Percentiles rank a stretch among this genome's conserved stretches.
Conservation (phyloP, 2,329 filamentous ascomycete genomes). For the Arthroderma uncinatum region DNA sequence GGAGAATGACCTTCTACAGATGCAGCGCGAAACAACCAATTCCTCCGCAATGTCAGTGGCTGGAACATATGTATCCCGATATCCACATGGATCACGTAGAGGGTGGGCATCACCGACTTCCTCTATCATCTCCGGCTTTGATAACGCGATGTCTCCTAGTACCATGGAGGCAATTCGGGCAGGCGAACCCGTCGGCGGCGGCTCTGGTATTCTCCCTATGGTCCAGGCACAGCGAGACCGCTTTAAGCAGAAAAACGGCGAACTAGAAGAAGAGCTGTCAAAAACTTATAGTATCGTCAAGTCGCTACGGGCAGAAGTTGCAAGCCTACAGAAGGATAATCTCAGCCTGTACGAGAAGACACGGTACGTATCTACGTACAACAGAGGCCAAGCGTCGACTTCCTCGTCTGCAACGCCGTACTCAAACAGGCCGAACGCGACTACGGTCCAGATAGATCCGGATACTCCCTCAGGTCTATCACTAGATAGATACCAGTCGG, state of each 20-base stretch:
- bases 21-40: conserved; percentile 77
- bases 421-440: conserved; percentile 61
- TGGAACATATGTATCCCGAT: conserved; percentile 75
- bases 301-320: conserved; percentile 77
- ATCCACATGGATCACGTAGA: conserved; percentile 58
- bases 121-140: conserved; percentile 96
- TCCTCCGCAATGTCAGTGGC: conserved; percentile 80
- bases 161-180: conserved; percentile 50
- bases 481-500: conserved; percentile 75
- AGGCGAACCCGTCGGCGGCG: conserved; percentile 59
- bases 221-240: conserved; percentile 94
- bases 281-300: conserved; percentile 73
- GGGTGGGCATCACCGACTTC: conserved; percentile 79
- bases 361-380: conserved; percentile 89
- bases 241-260: conserved; percentile 89
- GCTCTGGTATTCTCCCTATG: conserved; percentile 90
- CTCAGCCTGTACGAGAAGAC: conserved; percentile 95
- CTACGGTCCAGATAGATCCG: conserved; percentile 52
- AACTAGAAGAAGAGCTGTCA: conserved; percentile 82
- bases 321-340: conserved; percentile 90
- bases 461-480: conserved; percentile 53
- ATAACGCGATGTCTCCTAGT: conserved; percentile 48
- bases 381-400: conserved; percentile 51
- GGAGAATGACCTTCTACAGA: conserved; percentile 77
- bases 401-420: conserved; percentile 53